Conservation (phyloP, 2,329 filamentous ascomycete species). For the Talaromyces sp. region DNA sequence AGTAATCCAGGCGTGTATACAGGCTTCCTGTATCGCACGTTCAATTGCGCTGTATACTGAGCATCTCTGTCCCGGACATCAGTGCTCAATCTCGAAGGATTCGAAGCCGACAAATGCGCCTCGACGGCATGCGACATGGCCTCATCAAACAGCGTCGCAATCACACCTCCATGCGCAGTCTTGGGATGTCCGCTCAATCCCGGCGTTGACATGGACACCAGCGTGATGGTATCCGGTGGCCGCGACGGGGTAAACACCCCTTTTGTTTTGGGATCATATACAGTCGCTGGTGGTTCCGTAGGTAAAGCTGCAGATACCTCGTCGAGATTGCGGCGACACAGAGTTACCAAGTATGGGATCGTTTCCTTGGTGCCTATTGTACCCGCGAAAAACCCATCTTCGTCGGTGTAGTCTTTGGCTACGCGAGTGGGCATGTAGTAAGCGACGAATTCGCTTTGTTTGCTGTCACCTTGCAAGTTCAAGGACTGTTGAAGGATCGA, state of each 20-base stretch:
- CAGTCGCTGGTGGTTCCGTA: not conserved
- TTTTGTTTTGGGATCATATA: constrained; percentile 20
- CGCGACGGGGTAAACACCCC: constrained; percentile 23
- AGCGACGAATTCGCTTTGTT: constrained; percentile 29
- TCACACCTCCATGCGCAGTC: constrained; percentile 41
- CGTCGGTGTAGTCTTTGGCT: constrained; percentile 38
- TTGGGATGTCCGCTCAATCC: constrained; percentile 41
- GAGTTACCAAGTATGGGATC: constrained; percentile 41
- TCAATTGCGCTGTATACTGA: constrained; percentile 41
- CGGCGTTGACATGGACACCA: constrained; percentile 34
- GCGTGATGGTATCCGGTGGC: constrained; percentile 38
- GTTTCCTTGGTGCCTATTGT: constrained; percentile 39
- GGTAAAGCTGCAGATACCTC: constrained; percentile 1
- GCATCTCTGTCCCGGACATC: constrained; percentile 25
- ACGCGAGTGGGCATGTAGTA: constrained; percentile 41
- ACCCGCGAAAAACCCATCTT: constrained; percentile 43
- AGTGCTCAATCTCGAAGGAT: constrained; percentile 30
- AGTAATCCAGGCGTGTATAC: constrained; percentile 36
- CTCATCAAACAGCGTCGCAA: constrained; percentile 44
- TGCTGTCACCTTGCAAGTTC: not conserved
- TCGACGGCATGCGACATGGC: constrained; percentile 31
- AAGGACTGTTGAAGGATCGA: constrained; percentile 6
- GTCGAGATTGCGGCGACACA: constrained; percentile 32
- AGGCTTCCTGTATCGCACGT: constrained; percentile 40
- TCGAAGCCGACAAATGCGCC: constrained; percentile 26